These are phyloP conservation scores for Endocarpon pusillum DNA, from an alignment of 495 filamentous ascomycete genomes.

Conservation along the genomic window DNA sequence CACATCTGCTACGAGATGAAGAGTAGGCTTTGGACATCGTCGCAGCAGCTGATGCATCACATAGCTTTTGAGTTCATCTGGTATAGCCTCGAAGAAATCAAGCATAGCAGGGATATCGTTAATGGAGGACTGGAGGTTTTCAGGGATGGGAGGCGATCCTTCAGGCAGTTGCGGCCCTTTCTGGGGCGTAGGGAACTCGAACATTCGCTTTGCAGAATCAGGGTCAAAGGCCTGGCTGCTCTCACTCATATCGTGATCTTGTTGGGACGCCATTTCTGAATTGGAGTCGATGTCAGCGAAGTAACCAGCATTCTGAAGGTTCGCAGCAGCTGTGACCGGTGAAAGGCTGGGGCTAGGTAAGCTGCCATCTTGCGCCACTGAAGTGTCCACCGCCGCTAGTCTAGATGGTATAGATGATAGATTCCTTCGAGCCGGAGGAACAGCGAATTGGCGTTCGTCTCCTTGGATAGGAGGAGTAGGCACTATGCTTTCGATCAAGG, in stretches of 20 bases:
- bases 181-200: background rate
- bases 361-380: constrained; percentile 65
- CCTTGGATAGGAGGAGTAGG: constrained; percentile 1
- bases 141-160: too few species aligned
- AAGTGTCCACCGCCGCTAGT: constrained; percentile 31
- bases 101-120: constrained; percentile 63
- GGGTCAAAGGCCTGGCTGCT: too few species aligned
- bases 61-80: constrained; percentile 73
- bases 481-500: too few species aligned
- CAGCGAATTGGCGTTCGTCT: background rate
- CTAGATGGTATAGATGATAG: constrained; percentile 15
- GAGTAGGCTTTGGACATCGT: constrained; percentile 72
- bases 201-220: background rate
- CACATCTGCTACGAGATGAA: constrained; percentile 79
- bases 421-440: too few species aligned
- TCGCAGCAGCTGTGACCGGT: constrained; percentile 70
- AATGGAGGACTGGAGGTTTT: background rate
- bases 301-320: constrained; percentile 31
- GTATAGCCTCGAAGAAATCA: constrained; percentile 79
- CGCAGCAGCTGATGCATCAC: constrained; percentile 91
- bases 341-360: constrained; percentile 90
- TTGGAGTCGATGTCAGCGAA: constrained; percentile 1
- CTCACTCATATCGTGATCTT: too few species aligned
- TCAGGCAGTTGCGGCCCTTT: constrained; percentile 1
- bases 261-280: background rate